These are phyloP conservation scores for Polytolypa hystricis DNA, from an alignment of 2,329 filamentous ascomycete species.

Conservation along the genomic window DNA sequence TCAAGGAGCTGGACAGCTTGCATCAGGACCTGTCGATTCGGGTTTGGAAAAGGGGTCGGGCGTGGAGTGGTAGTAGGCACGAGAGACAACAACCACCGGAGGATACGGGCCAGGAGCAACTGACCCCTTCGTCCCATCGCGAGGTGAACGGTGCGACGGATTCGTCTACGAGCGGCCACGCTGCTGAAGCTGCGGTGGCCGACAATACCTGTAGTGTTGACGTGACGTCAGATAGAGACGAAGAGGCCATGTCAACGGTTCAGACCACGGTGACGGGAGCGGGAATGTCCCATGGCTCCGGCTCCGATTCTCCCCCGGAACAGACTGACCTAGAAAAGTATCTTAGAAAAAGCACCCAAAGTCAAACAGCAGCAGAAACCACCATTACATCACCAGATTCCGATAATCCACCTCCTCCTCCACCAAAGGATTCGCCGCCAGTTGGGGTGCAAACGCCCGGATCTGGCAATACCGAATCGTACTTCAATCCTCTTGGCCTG, in stretches of 20 bases:
- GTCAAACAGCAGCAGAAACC: background rate
- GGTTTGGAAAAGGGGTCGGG: conserved; percentile 26
- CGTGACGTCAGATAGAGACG: too few relatives aligned
- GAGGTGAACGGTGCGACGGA: too few relatives aligned
- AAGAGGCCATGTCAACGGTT: conserved; percentile 8
- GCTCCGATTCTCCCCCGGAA: conserved; percentile 14
- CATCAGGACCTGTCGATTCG: conserved; percentile 30
- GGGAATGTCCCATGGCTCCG: conserved; percentile 11
- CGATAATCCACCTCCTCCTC: conserved; percentile 20
- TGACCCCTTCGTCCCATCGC: conserved; percentile 12
- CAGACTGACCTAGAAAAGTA: conserved; percentile 34
- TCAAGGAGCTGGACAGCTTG: conserved; percentile 30
- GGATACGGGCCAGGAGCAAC: too few relatives aligned
- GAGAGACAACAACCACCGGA: conserved; percentile 7
- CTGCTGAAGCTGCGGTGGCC: background rate
- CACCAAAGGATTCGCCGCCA: conserved; percentile 27
- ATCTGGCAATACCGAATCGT: conserved; percentile 27
- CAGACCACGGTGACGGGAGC: conserved; percentile 8
- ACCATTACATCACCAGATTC: conserved; percentile 9
- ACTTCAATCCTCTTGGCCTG: conserved; percentile 35
- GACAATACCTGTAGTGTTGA: too few relatives aligned
- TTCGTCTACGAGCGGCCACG: background rate
- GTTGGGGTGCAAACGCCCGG: conserved; percentile 12
- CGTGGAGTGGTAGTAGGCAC: conserved; percentile 20
- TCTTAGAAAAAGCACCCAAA: conserved; percentile 26